Conservation (phyloP, 1,139 yeast species). For the Saccharomyces hybrid region DNA sequence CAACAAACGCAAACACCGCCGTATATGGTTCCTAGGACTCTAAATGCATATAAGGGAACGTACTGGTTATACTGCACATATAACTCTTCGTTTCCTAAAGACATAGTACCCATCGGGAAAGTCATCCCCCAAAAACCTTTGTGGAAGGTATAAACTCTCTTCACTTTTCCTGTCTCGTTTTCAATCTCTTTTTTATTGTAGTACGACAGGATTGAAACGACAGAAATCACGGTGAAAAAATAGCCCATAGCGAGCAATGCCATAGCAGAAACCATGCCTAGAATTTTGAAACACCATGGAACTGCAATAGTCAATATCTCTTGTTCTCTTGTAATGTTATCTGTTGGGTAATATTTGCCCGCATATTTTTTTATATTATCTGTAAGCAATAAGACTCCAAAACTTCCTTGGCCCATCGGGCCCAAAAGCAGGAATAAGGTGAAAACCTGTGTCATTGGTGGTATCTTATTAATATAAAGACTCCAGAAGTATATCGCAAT, state of each 20-base stretch:
- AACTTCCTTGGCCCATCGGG: conserved; percentile 76
- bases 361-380: conserved; percentile 31
- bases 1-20: conserved; percentile 34
- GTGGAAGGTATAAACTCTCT: conserved; percentile 39
- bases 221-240: conserved; percentile 53
- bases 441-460: conserved; percentile 41
- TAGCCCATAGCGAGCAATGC: conserved; percentile 54
- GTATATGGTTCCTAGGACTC: conserved; percentile 55
- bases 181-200: conserved; percentile 7
- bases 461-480: conserved; percentile 52
- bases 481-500: conserved; percentile 53
- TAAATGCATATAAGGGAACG: conserved; percentile 39
- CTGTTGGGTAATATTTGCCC: conserved; percentile 14
- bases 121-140: conserved; percentile 81
- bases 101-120: conserved; percentile 85
- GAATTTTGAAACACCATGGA: conserved; percentile 27
- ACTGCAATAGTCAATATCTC: conserved; percentile 14
- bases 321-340: conserved; percentile 5
- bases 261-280: conserved; percentile 37
- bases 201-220: conserved; percentile 38
- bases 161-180: conserved; percentile 2
- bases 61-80: conserved; percentile 36
- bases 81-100: conserved; percentile 50
- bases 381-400: conserved; percentile 55
- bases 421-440: conserved; percentile 59